Evolutionary conservation across 192 early-diverging fungal species (phyloP).

Genomic region (Umbelopsis sp.): DNA sequence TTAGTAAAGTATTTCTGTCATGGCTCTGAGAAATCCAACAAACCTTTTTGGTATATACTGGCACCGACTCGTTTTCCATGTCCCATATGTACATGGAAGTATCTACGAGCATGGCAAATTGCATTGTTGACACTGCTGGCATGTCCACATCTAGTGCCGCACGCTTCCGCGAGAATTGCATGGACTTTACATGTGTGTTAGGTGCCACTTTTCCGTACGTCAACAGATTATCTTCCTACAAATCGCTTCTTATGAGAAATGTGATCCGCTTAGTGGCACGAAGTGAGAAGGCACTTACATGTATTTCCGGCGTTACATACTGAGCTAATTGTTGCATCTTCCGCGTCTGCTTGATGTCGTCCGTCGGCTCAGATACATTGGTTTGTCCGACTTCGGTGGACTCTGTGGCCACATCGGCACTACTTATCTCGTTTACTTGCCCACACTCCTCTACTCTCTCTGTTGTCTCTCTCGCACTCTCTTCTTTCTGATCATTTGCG

Average conservation of each 20-base stretch:
- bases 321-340: not conserved
- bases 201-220: not conserved
- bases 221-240: not conserved
- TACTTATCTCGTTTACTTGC: no score
- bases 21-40: not conserved
- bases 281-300: not conserved
- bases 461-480: no score
- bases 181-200: conserved; percentile 23
- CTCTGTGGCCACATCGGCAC: no score
- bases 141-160: not conserved
- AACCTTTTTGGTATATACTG: conserved; percentile 17
- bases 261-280: not conserved
- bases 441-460: no score
- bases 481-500: no score
- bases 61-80: not conserved
- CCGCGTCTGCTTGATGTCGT: not conserved
- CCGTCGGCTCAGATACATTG: no score
- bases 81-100: conserved; percentile 26
- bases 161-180: conserved; percentile 18
- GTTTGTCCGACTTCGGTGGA: no score
- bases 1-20: not conserved
- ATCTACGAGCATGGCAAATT: conserved; percentile 21
- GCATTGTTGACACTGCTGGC: not conserved
- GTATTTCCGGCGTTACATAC: not conserved
- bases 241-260: no score